Conservation (phyloP, 2,329 filamentous ascomycete species). For the Hirsutella thompsonii region DNA sequence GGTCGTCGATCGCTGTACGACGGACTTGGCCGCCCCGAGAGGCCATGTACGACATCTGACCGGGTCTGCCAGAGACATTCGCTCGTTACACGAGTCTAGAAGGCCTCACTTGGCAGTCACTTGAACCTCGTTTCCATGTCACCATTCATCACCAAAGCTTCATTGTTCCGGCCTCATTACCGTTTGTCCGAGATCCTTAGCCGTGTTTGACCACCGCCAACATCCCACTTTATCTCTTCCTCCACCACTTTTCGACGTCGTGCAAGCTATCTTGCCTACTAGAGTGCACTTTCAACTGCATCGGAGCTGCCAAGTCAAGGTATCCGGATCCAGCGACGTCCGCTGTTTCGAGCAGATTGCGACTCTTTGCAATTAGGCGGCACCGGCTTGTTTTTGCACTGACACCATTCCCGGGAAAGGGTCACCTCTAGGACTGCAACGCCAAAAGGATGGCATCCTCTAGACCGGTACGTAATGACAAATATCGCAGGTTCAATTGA, state of each 20-base stretch:
- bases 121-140: neutral
- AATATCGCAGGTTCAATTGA: neutral
- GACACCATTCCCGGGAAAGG: too few relatives aligned
- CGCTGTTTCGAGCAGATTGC: too few relatives aligned
- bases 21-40: neutral
- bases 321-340: too few relatives aligned
- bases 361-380: too few relatives aligned
- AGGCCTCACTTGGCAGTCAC: neutral
- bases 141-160: neutral
- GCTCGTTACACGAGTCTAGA: neutral
- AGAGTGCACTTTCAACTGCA: too few relatives aligned
- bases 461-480: neutral
- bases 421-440: too few relatives aligned
- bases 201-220: neutral
- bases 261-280: too few relatives aligned
- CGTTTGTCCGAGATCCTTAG: neutral
- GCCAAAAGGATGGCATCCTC: slow-evolving; percentile 3
- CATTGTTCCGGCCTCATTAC: neutral
- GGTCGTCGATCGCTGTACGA: neutral
- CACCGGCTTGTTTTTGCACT: too few relatives aligned
- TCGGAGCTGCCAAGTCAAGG: too few relatives aligned
- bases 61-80: neutral
- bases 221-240: too few relatives aligned
- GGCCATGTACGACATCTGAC: neutral
- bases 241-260: too few relatives aligned